phyloP scores from a whole-genome alignment of 805 yeast species.

The Saccharomycopsis oosterbeekiorum region DNA sequence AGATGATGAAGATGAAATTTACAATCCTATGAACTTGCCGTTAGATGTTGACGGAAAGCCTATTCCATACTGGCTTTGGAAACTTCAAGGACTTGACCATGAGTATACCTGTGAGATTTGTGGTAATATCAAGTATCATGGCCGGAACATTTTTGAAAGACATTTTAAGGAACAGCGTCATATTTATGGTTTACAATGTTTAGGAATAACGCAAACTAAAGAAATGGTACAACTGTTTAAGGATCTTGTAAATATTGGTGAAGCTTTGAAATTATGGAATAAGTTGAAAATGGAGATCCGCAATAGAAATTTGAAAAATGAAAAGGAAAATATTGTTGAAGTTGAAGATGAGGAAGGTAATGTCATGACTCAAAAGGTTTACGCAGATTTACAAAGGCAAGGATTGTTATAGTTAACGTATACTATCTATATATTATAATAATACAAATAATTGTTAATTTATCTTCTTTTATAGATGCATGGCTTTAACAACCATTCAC shows the following conservation, averaged over 20 bases:
- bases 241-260: slow-evolving; percentile 57
- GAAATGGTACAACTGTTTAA: slow-evolving; percentile 44
- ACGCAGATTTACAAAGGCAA: slow-evolving; percentile 77
- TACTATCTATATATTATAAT: not conserved
- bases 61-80: slow-evolving; percentile 88
- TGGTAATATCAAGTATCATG: slow-evolving; percentile 62
- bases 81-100: slow-evolving; percentile 73
- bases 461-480: slow-evolving; percentile 88
- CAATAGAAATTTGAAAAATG: slow-evolving; percentile 22
- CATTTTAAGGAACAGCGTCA: slow-evolving; percentile 74
- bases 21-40: slow-evolving; percentile 53
- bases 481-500: slow-evolving; percentile 87
- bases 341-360: slow-evolving; percentile 92
- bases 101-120: slow-evolving; percentile 79
- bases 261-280: slow-evolving; percentile 53
- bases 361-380: slow-evolving; percentile 77
- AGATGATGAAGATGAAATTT: slow-evolving; percentile 27
- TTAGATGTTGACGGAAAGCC: slow-evolving; percentile 85
- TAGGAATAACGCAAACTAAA: slow-evolving; percentile 42
- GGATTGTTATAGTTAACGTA: slow-evolving; percentile 37
- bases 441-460: not conserved
- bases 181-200: slow-evolving; percentile 56
- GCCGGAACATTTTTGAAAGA: slow-evolving; percentile 57
- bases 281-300: slow-evolving; percentile 31
- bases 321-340: slow-evolving; percentile 52